Base-by-base conservation (phyloP, 129 eudicot genomes). In the Tagetes erecta region DNA sequence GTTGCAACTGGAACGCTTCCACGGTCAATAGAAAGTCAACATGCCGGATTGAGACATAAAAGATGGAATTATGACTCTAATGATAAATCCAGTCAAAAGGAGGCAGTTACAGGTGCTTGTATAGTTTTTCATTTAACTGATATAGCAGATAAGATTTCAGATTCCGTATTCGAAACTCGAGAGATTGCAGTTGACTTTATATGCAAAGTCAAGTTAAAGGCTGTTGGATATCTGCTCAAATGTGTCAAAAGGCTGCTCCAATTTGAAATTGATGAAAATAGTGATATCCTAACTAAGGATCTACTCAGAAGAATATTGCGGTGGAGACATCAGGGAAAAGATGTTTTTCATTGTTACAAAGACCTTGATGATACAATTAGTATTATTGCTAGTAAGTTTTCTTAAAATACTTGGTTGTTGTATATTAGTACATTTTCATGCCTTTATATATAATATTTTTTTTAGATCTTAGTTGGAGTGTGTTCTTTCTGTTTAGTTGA, bases 271-370 rank as follows among this genome's bases (percentile, higher is more conserved):
- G 78, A 66, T 75, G 67, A 76, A 81, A 80, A 81, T 64, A 65
- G 45, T 14, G 59, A 13, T 58, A 50, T 70, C 59, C 79, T 68
- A 77, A 1, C 68, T 45, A 83, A 72, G 38, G 97, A 91, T 85
- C 84, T 91, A 67, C 82, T 49, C 53, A 55, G 41, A 53, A 80
- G 96, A 77, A 30, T 84, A 12, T 39, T 81, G 56, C 68, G 78
- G 72, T 91, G 97, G 96, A 86, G 76, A 76, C 44, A 71, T 79
- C 88, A 83, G 80, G 90, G 92, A 35, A 71, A 79, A 65, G 86
- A 76, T 81, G 84, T 80, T 39, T 85, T 81, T 50, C 76, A 74
- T 46, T 84, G 83, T 41, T 74, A 67, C 58, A 80, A 81, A 78
- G 93, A 87, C 53, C 64, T 87, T 4, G 85, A 76, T 68, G 75